Evolutionary conservation across 2,329 filamentous ascomycete genomes (phyloP), one percentile per base, ranked within the genome.

Genomic region (Fusarium clavum): DNA sequence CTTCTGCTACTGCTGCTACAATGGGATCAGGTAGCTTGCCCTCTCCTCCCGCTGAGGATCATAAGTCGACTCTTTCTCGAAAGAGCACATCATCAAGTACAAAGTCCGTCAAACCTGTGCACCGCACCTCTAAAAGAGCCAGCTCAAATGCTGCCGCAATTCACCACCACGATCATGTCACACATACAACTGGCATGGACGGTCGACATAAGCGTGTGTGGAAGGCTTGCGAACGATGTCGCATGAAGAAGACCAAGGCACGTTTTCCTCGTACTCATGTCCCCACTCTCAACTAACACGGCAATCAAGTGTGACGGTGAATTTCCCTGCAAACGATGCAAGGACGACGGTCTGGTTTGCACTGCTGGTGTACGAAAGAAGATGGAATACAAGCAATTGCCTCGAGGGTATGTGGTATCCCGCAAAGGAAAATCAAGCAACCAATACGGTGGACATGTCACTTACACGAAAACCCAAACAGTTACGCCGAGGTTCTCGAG

Each of bases 211-310:
- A 90, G 81, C 82, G 88, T 70, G 88, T 90, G 57, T 90, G 88
- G 88, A 90, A 90, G 77, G 88, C 88, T 20, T 91, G 88, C 69
- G 88, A 90, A 79, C 82, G 88, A 70, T 91, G 88, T 81, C 82
- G 88, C 70, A 90, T 90, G 87, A 91, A 90, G 83, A 91, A 91
- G 82, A 91, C 88, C 57, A 90, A 90, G 87, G 88, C 88, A 79
- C 52, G 64, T 65, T 45, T 49, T 24, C 20, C 22, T 32, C 67
- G 44, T 45, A 51, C 34, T 69, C 25, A 27, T 25, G 49, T 65
- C 49, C 40, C 29, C 53, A 30, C 61, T 25, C 29, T 34, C 20
- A 59, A 41, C 64, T 69, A 67, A 70, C 67, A 59, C 54, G 52
- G 40, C 18, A 27, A 38, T 51, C 51, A 38, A 90, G 87, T 90